These are phyloP conservation scores for Suillus spraguei DNA, from an alignment of 768 basidiomycete genomes.

Conservation along the genomic window DNA sequence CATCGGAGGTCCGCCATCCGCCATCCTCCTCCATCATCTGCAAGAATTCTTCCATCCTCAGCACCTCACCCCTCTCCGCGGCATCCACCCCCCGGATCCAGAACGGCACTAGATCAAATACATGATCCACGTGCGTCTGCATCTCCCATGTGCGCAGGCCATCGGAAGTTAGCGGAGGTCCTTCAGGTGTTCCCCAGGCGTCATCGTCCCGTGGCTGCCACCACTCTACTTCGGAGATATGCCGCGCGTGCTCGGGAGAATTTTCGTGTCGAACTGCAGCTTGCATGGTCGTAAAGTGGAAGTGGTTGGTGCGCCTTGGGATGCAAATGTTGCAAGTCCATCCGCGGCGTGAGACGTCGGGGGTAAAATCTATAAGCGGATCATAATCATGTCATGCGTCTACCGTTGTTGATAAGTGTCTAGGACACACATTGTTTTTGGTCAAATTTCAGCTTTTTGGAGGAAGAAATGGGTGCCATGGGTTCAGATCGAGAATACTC, in stretches of 20 bases:
- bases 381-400: not conserved
- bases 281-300: slow-evolving; percentile 27
- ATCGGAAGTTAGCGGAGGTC: slow-evolving; percentile 32
- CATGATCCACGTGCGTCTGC: slow-evolving; percentile 45
- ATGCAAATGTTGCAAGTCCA: slow-evolving; percentile 39
- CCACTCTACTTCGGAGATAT: slow-evolving; percentile 17
- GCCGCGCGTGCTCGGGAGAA: slow-evolving; percentile 20
- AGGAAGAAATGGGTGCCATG: not conserved
- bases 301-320: slow-evolving; percentile 19
- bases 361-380: slow-evolving; percentile 26
- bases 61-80: slow-evolving; percentile 46
- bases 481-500: not conserved
- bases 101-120: slow-evolving; percentile 53
- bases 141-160: slow-evolving; percentile 31
- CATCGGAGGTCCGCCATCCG: slow-evolving; percentile 31
- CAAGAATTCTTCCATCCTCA: slow-evolving; percentile 48
- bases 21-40: slow-evolving; percentile 40
- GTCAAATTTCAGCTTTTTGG: not conserved
- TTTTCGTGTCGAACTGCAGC: slow-evolving; percentile 37
- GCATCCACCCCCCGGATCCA: slow-evolving; percentile 54
- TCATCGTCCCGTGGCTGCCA: slow-evolving; percentile 19
- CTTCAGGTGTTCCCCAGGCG: slow-evolving; percentile 32
- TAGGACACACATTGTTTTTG: slow-evolving; percentile 5
- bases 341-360: slow-evolving; percentile 28
- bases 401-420: not conserved